Percentiles rank a stretch among this genome's conserved stretches.
phyloP scores from a whole-genome alignment of 176 grass and related monocot genomes.

The Lolium perenne region DNA sequence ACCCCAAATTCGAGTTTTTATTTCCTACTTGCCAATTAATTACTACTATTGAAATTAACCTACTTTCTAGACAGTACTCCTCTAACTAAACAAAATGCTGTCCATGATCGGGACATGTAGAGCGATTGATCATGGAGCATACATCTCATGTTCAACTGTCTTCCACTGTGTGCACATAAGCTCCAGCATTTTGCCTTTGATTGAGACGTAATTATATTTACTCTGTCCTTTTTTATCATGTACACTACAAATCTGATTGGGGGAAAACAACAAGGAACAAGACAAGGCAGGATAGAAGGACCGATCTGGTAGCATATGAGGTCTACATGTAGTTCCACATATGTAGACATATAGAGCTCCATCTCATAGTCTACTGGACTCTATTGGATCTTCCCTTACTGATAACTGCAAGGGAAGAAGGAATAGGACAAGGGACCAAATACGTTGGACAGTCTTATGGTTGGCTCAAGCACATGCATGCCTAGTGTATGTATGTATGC shows the following conservation, averaged over 20 bases:
- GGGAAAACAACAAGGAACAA: slow-evolving; percentile 21
- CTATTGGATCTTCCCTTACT: slow-evolving; percentile 44
- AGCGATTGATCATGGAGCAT: not conserved
- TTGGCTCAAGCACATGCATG: slow-evolving; percentile 44
- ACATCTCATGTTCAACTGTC: slow-evolving; percentile 30
- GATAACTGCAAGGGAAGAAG: slow-evolving; percentile 40
- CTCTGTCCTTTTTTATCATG: not conserved
- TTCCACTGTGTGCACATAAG: not conserved
- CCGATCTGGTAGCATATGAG: slow-evolving; percentile 50
- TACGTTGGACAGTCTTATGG: slow-evolving; percentile 39
- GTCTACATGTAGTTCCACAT: slow-evolving; percentile 30
- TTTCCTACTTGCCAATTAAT: not conserved
- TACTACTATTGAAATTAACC: not conserved
- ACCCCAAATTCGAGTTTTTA: not conserved
- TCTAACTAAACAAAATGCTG: not conserved
- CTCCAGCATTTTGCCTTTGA: not conserved
- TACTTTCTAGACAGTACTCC: not conserved
- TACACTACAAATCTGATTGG: not conserved
- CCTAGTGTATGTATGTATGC: slow-evolving; percentile 18
- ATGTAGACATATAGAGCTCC: slow-evolving; percentile 17
- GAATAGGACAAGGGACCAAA: slow-evolving; percentile 41
- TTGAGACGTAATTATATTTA: not conserved
- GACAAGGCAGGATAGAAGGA: slow-evolving; percentile 35
- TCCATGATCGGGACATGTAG: not conserved
- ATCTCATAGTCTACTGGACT: slow-evolving; percentile 47